phyloP scores from a whole-genome alignment of 495 filamentous ascomycete genomes.

The Penicillium cosmopolitanum region DNA sequence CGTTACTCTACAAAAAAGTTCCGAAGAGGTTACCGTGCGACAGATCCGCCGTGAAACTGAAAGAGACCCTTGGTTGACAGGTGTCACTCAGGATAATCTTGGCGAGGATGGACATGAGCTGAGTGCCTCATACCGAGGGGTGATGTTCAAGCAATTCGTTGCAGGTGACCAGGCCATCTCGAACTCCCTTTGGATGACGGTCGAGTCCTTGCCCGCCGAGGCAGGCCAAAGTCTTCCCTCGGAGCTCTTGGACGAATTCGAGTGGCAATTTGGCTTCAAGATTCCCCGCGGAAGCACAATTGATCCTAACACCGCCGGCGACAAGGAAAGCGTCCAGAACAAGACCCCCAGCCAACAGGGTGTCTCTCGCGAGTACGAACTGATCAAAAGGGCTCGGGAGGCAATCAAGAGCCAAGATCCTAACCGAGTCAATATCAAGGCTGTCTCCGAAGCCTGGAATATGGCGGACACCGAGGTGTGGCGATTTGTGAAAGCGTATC shows the following conservation, averaged over 20 bases:
- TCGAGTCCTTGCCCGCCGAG: constrained; percentile 60
- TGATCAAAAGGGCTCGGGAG: constrained; percentile 63
- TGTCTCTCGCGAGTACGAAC: constrained; percentile 58
- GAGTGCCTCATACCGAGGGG: constrained; percentile 62
- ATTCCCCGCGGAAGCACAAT: constrained; percentile 61
- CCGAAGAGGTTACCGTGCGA: constrained; percentile 58
- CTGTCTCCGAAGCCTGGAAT: constrained; percentile 88
- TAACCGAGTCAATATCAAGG: constrained; percentile 48
- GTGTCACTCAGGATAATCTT: constrained; percentile 71
- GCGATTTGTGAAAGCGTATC: constrained; percentile 81
- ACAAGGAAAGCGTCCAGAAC: constrained; percentile 44
- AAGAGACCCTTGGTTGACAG: constrained; percentile 81
- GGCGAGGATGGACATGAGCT: constrained; percentile 59
- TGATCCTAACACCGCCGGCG: constrained; percentile 57
- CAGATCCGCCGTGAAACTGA: constrained; percentile 74
- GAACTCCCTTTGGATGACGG: constrained; percentile 78
- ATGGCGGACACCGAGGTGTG: constrained; percentile 91
- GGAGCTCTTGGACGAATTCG: constrained; percentile 62
- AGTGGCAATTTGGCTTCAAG: constrained; percentile 89
- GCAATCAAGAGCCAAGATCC: constrained; percentile 47
- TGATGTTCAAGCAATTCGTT: constrained; percentile 80
- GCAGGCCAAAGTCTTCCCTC: constrained; percentile 45
- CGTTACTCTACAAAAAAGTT: constrained; percentile 58
- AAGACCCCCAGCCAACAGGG: constrained; percentile 50
- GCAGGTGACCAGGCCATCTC: constrained; percentile 62